A percentile compares a stretch with the other conserved stretches of the same genome.
Conservation (phyloP, 345 rosid species). For the Eucalyptus polyanthemos region DNA sequence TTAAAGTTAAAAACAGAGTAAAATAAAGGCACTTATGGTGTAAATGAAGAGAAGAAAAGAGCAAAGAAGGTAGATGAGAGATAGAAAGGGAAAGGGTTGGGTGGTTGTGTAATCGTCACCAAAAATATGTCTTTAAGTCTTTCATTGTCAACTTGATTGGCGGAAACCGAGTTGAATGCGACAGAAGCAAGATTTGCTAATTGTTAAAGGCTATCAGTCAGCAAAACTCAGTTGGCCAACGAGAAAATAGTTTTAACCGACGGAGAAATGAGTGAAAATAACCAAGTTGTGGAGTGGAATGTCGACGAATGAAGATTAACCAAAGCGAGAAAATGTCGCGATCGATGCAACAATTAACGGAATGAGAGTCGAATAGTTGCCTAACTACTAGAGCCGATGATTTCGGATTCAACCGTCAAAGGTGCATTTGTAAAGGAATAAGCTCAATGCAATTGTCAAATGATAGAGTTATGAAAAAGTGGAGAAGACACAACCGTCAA, state of each 20-base stretch:
- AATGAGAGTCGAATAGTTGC: neutral
- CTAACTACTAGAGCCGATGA: neutral
- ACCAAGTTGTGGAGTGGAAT: neutral
- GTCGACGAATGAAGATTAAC: neutral
- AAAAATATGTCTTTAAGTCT: neutral
- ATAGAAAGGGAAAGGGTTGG: neutral
- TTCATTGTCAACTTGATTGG: neutral
- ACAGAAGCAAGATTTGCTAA: neutral
- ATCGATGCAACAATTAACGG: neutral
- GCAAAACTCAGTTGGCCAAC: neutral
- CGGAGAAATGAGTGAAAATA: neutral
- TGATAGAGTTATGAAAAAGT: neutral
- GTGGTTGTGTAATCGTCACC: neutral
- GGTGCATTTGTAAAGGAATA: neutral
- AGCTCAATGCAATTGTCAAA: neutral
- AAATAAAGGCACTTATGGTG: neutral
- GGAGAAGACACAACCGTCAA: neutral
- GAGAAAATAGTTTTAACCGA: neutral
- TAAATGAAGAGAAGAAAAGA: neutral
- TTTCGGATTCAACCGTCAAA: neutral
- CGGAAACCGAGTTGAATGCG: neutral
- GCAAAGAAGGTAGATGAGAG: neutral
- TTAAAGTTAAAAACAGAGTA: neutral
- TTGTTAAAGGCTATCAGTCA: neutral
- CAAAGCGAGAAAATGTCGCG: neutral